Conservation (phyloP, 305 asterid species). For the Fraxinus paxiana region DNA sequence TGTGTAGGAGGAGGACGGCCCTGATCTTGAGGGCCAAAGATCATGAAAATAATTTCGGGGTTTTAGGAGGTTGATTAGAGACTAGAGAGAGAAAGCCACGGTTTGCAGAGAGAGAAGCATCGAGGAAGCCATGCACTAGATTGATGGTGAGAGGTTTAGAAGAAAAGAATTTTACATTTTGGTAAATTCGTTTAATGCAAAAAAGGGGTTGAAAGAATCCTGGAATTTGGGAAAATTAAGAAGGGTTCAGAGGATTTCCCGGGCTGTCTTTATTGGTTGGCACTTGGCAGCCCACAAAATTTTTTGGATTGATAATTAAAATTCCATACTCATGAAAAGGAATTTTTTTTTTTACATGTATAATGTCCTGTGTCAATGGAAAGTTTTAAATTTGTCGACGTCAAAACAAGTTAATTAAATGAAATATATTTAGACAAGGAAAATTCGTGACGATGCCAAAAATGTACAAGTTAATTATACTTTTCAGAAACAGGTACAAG, state of each 20-base stretch:
- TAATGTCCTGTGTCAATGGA: neutral
- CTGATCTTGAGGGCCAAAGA: neutral
- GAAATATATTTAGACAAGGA: neutral
- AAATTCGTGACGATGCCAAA: neutral
- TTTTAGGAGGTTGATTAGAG: neutral
- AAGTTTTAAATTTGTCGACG: neutral
- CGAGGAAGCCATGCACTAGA: neutral
- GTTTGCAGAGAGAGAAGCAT: neutral
- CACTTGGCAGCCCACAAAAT: neutral
- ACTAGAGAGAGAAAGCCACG: neutral
- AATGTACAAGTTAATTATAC: neutral
- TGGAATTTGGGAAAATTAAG: neutral
- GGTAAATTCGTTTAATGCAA: neutral
- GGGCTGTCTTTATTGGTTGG: neutral
- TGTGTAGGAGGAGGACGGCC: neutral
- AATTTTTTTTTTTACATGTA: neutral
- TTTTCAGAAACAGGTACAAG: neutral
- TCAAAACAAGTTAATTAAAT: neutral
- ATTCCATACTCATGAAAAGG: neutral
- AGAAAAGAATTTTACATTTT: neutral
- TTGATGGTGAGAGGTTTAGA: conserved; percentile 7
- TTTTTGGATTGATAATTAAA: neutral
- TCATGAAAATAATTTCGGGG: neutral
- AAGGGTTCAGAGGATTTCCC: neutral
- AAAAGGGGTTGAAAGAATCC: neutral